These are phyloP conservation scores for Diaporthe amygdali DNA, from an alignment of 2,329 filamentous ascomycete genomes.

Conservation along the genomic window DNA sequence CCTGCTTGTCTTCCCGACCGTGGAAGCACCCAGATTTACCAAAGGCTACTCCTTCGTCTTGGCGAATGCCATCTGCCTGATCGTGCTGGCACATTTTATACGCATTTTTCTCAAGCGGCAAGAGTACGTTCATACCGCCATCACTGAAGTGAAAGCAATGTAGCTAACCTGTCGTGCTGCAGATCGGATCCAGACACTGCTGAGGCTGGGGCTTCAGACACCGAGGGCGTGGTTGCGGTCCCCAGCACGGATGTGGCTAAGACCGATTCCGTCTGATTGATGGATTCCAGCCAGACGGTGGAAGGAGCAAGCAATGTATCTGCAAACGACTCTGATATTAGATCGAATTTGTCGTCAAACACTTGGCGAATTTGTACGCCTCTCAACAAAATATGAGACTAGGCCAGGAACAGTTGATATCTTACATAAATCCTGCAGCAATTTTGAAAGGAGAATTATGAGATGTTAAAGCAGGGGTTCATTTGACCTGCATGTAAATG, in stretches of 20 bases:
- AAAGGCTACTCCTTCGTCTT: slow-evolving; percentile 48
- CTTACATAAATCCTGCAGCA: not conserved
- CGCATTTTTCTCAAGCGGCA: not conserved
- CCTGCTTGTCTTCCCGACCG: slow-evolving; percentile 53
- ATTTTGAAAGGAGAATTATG: not conserved
- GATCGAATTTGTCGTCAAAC: not conserved
- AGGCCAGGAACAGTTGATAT: not conserved
- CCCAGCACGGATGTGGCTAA: not conserved
- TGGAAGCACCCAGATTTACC: slow-evolving; percentile 46
- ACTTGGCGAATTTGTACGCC: not conserved
- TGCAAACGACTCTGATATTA: not conserved
- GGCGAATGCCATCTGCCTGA: slow-evolving; percentile 24
- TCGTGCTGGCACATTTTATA: slow-evolving; percentile 1
- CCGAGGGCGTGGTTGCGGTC: not conserved
- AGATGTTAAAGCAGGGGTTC: not conserved
- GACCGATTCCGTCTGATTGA: not conserved
- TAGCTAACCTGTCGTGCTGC: not conserved
- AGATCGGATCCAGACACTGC: not conserved
- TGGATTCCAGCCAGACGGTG: not conserved
- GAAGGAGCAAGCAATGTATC: not conserved
- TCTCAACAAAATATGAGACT: not conserved
- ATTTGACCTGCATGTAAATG: not conserved
- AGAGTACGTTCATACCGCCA: not conserved
- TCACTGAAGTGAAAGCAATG: not conserved
- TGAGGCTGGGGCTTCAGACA: not conserved